Evolutionary conservation across 2,329 filamentous ascomycete species (phyloP), one percentile per base, ranked within the genome.

Genomic region (Orbilia brochopaga): DNA sequence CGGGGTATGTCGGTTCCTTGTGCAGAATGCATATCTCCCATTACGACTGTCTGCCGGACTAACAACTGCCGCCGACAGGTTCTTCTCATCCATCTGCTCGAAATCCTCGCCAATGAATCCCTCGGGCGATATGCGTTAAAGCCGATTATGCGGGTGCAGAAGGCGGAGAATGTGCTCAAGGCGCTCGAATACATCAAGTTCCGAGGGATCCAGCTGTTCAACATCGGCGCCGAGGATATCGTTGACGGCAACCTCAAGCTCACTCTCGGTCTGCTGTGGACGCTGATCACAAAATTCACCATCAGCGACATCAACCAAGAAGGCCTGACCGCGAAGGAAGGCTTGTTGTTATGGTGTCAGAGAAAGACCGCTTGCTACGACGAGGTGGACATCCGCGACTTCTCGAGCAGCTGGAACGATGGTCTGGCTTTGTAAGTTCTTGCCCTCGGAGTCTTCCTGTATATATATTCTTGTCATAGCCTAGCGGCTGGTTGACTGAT

Each of bases 241-340:
- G 94, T 99, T 30, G 93, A 99, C 80, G 94, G 94, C 37, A 99
- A 97, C 80, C 86, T 90, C 76, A 99, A 97, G 84, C 97, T 99
- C 78, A 96, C 97, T 70, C 84, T 99, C 30, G 94, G 94, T 30
- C 83, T 99, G 76, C 97, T 99, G 80, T 99, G 94, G 94, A 99
- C 92, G 4, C 84, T 99, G 74, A 99, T 99, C 88, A 83, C 97
- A 75, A 86, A 94, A 56, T 99, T 99, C 80, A 99, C 94, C 76
- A 99, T 99, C 79, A 97, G 89, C 79, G 94, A 99, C 80, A 99
- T 99, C 82, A 76, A 75, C 79, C 90, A 93, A 80, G 94, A 97
- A 83, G 94, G 94, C 75, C 89, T 97, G 87, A 97, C 93, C 58
- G 94, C 94, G 67, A 97, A 97, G 80, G 94, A 97, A 79, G 94